phyloP scores from a whole-genome alignment of 371 early-diverging fungal species.

The Blastocladiella emersonii region DNA sequence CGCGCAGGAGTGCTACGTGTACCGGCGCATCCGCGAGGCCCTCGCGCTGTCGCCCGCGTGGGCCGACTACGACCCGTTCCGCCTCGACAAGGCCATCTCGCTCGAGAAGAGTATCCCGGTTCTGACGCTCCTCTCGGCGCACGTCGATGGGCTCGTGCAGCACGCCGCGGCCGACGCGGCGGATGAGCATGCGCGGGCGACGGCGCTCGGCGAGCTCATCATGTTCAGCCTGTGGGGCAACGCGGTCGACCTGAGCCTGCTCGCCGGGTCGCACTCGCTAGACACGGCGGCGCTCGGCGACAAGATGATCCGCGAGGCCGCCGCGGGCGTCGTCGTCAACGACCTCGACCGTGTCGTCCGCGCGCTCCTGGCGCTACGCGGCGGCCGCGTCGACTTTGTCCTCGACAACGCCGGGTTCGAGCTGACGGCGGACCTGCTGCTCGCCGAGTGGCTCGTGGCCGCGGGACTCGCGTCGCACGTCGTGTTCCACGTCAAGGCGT shows the following conservation, averaged over 20 bases:
- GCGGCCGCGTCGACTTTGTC: constrained; percentile 45
- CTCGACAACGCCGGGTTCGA: constrained; percentile 87
- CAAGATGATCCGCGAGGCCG: not conserved
- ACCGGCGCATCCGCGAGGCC: constrained; percentile 52
- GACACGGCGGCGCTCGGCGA: not conserved
- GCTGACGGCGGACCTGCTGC: constrained; percentile 69
- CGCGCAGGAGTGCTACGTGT: constrained; percentile 24
- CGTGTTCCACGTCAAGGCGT: constrained; percentile 69
- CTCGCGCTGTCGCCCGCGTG: constrained; percentile 44
- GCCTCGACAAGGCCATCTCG: constrained; percentile 48
- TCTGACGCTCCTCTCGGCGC: constrained; percentile 46
- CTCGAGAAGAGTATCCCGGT: constrained; percentile 47
- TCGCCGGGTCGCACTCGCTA: constrained; percentile 6
- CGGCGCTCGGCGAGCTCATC: constrained; percentile 32
- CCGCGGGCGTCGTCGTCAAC: not conserved
- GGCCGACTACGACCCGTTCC: constrained; percentile 58
- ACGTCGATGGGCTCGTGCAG: constrained; percentile 19
- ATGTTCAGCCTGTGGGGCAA: constrained; percentile 81
- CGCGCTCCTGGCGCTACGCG: not conserved
- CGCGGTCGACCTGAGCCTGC: constrained; percentile 11
- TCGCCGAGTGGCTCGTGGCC: constrained; percentile 75
- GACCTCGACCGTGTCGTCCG: not conserved
- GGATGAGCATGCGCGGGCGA: no score
- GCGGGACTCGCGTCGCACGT: constrained; percentile 45
- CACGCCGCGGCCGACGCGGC: constrained; percentile 14